A percentile compares a stretch with the other conserved stretches of the same genome.
Evolutionary conservation across 768 basidiomycete genomes (phyloP).

Genomic region (Boletales sp.): DNA sequence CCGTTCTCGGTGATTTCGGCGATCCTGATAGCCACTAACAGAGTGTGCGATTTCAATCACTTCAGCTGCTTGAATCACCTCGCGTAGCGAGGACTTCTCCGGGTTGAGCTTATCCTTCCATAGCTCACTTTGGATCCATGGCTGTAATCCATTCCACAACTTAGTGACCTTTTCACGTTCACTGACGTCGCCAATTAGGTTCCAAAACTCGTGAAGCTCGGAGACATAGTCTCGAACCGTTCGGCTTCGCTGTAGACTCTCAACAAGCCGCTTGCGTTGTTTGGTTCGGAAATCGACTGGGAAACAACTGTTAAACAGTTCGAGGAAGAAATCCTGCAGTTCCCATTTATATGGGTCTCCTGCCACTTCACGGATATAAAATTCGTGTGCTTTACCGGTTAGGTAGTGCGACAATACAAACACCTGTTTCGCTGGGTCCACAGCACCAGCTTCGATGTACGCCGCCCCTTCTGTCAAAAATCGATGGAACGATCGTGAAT

Average conservation of each 20-base stretch:
- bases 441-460: conserved; percentile 20
- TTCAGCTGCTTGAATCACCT: not conserved
- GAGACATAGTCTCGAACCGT: conserved; percentile 29
- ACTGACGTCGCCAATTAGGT: conserved; percentile 25
- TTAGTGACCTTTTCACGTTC: conserved; percentile 27
- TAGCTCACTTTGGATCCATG: conserved; percentile 27
- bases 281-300: conserved; percentile 27
- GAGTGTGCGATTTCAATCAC: no score
- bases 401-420: conserved; percentile 25
- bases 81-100: not conserved
- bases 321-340: conserved; percentile 24
- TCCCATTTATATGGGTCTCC: conserved; percentile 14
- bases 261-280: conserved; percentile 22
- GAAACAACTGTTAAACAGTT: conserved; percentile 34
- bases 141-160: conserved; percentile 32
- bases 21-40: no score
- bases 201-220: conserved; percentile 24
- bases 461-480: conserved; percentile 15
- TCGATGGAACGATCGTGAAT: conserved; percentile 5
- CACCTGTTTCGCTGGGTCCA: conserved; percentile 13
- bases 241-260: conserved; percentile 13
- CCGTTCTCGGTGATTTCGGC: no score
- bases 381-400: conserved; percentile 27
- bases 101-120: conserved; percentile 14
- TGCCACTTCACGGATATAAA: conserved; percentile 24